Base-by-base conservation (phyloP, 495 filamentous ascomycete species). In the Paragyromitra xinjiangensis region DNA sequence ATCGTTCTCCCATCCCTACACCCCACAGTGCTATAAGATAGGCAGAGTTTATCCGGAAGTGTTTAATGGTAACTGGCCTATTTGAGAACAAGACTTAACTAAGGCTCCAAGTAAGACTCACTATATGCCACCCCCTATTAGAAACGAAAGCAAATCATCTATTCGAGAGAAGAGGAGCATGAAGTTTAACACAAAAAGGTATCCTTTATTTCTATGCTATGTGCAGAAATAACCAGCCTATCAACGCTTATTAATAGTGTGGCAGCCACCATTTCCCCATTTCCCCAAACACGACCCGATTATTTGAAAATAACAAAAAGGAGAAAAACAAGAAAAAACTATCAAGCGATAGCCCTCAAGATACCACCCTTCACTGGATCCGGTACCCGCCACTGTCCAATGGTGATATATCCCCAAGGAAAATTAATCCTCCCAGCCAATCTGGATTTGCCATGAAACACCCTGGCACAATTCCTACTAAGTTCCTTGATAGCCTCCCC, bases 361-460 rank as follows among this genome's bases (percentile, higher is more conserved):
- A 16, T 40, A 22, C 16, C 26, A 40, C 40, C 4, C 5, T 50
- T 71, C 9, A 45, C 24, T 42, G 56, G 53, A 26, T 59, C 64
- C 9, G 24, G 45, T 14, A 61, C 44, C 58, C 48, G 51, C 69
- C 50, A 73, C 6, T 66, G 19, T 2, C 29, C 42, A 73, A 77
- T 40, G 37, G 29, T 44, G 16, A 77, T 56, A 34, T 77, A 59
- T 6, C 74, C 74, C 74, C 74, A 77, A 39, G 62, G 39, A 39
- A 73, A 77, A 3, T 45, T 58, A 34, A n/a, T 53, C 50, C 61
- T 73, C 37, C 74, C 74, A 22, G 74, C 61, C 16, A 77, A 0
- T 14, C 74, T 77, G 0, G 39, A 11, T n/a, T 71, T 51, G 2
- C 51, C 74, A 14, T 58, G 24, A 5, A 73, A 59, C 16, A 7